phyloP scores from a whole-genome alignment of 2,329 filamentous ascomycete genomes.

The Xylariomycetidae sp. region DNA sequence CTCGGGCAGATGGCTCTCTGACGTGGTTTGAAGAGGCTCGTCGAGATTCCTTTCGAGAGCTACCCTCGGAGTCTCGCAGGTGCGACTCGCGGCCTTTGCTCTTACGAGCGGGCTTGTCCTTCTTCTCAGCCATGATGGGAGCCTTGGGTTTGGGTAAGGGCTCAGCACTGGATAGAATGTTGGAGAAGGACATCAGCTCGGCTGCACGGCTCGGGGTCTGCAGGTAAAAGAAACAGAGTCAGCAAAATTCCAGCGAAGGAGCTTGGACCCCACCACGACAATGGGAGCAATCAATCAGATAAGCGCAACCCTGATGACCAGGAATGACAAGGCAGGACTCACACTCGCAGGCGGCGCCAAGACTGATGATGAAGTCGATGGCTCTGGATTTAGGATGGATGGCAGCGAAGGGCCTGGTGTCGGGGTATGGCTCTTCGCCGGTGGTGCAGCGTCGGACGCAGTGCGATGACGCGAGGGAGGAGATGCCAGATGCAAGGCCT shows the following conservation, averaged over 20 bases:
- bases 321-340: constrained; percentile 11
- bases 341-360: constrained; percentile 22
- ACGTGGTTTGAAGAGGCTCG: constrained; percentile 41
- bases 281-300: no score
- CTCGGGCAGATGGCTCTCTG: constrained; percentile 41
- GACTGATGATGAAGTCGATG: constrained; percentile 13
- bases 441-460: constrained; percentile 18
- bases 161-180: constrained; percentile 78
- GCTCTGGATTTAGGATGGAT: constrained; percentile 28
- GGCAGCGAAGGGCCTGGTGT: constrained; percentile 26
- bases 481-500: constrained; percentile 24
- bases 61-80: constrained; percentile 41
- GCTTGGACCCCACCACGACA: neutral
- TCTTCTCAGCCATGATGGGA: constrained; percentile 32
- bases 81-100: constrained; percentile 47
- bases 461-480: constrained; percentile 25
- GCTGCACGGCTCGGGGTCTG: constrained; percentile 68
- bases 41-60: constrained; percentile 41
- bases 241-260: constrained; percentile 3
- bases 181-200: constrained; percentile 93
- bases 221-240: constrained; percentile 4
- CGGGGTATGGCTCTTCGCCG: constrained; percentile 20
- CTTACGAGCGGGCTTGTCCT: constrained; percentile 31
- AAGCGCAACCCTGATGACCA: constrained; percentile 2
- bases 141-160: constrained; percentile 49